Evolutionary conservation across 805 yeast genomes (phyloP), one percentile per base, ranked within the genome.

Genomic region (Candida yuanshanica): DNA sequence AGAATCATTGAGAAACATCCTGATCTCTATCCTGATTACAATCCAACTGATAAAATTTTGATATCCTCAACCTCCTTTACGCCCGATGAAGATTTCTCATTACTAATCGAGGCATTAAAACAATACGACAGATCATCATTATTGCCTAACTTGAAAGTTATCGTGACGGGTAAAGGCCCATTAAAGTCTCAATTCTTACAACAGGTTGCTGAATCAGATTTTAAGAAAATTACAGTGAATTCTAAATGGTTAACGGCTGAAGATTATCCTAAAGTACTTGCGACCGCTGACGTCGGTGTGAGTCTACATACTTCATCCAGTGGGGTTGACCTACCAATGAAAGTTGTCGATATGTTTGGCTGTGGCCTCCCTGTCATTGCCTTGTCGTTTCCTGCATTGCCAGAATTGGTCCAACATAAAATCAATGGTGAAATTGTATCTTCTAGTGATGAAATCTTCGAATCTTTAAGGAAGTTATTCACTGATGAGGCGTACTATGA

Each of bases 151-250:
- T 55, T 90, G 2, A 59, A 79, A 29, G 75, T 88, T 39, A 63
- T 93, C n/a, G 82, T 93, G n/a, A 93, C 99, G 0, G 99, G 99
- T 0, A 91, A 90, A 59, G 99, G 99, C 0, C 98, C 98, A 0
- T 59, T 84, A 62, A 78, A 78, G 49, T 59, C 63, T 2, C 64
- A 73, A 17, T 83, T 81, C 51, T 56, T 75, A 22, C 44, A 54
- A 2, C 58, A 66, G 20, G 83, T 84, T 2, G 52, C 64, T n/a
- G 51, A 58, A 9, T 69, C 74, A 32, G 44, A 60, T 16, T 67
- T 77, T 58, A 49, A 65, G 3, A 69, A 74, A 31, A 75, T 89
- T 6, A 54, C 69, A 1, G 68, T 93, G 6, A 71, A 71, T 41
- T 75, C 81, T 24, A 80, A 75, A 0, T 93, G 99, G 98, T 68